Conservation (phyloP, 306 rosid genomes). For the Rosa chinensis region DNA sequence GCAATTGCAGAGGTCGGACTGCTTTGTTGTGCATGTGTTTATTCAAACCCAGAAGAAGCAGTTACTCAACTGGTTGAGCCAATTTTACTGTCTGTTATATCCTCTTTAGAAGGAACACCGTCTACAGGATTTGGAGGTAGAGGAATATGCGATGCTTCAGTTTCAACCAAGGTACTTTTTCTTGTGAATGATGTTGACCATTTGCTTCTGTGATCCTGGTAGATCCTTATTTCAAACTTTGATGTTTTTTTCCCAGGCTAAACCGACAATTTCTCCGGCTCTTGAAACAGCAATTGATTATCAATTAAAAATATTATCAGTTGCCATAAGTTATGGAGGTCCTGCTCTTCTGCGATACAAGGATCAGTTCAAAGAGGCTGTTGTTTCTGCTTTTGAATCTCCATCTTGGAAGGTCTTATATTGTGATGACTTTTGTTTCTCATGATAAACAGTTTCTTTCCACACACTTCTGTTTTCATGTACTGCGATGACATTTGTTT, state of each 20-base stretch:
- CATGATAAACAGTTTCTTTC: conserved; percentile 14
- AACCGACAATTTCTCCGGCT: conserved; percentile 87
- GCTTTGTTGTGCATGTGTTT: conserved; percentile 95
- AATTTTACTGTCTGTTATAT: conserved; percentile 65
- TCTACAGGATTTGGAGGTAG: conserved; percentile 85
- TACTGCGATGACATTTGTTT: neutral
- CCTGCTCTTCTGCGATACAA: conserved; percentile 66
- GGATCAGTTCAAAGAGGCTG: conserved; percentile 74
- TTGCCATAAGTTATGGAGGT: conserved; percentile 88
- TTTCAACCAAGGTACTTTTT: conserved; percentile 62
- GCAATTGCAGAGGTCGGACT: conserved; percentile 98
- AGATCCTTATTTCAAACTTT: conserved; percentile 30
- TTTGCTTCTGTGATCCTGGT: conserved; percentile 19
- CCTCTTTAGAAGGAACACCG: conserved; percentile 83
- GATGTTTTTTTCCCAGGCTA: conserved; percentile 57
- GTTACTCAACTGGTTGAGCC: conserved; percentile 84
- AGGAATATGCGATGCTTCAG: conserved; percentile 49
- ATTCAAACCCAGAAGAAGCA: conserved; percentile 92
- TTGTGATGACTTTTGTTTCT: conserved; percentile 24
- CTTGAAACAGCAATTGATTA: conserved; percentile 94
- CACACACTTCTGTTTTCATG: neutral
- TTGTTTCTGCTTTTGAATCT: conserved; percentile 85
- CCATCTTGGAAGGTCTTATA: conserved; percentile 92
- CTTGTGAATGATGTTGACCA: conserved; percentile 24
- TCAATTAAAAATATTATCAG: conserved; percentile 84